Conservation (phyloP, 306 rosid species). For the Coriaria nepalensis region DNA sequence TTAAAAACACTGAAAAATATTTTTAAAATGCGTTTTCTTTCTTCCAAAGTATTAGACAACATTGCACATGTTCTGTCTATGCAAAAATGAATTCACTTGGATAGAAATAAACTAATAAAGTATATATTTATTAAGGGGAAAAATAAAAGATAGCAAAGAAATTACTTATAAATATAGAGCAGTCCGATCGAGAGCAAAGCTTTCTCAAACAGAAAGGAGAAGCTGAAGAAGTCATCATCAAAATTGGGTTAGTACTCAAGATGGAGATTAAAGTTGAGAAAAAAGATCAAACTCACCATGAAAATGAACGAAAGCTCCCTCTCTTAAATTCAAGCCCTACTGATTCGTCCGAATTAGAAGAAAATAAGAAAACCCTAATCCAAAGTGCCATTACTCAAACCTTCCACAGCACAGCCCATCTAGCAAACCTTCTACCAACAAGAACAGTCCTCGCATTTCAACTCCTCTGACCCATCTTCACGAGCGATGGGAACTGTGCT, state of each 20-base stretch:
- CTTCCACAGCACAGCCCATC: conserved; percentile 63
- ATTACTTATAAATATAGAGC: no score
- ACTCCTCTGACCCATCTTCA: conserved; percentile 62
- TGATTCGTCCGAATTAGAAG: conserved; percentile 21
- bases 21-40: no score
- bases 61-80: no score
- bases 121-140: no score
- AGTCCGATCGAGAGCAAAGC: no score
- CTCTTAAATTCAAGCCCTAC: conserved; percentile 22
- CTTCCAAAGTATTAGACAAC: no score
- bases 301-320: conserved; percentile 28
- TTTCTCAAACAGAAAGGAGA: neutral
- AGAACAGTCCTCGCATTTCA: conserved; percentile 85
- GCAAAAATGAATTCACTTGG: no score
- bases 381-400: conserved; percentile 75
- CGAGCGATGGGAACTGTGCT: conserved; percentile 61
- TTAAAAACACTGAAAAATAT: no score
- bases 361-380: conserved; percentile 30
- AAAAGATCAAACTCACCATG: conserved; percentile 9
- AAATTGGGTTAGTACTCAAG: neutral
- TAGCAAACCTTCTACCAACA: conserved; percentile 84
- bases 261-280: conserved; percentile 42
- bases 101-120: no score
- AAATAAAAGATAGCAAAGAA: no score
- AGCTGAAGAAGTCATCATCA: neutral